Conservation (phyloP, 108 stramenopile species). For the Seminavis robusta region DNA sequence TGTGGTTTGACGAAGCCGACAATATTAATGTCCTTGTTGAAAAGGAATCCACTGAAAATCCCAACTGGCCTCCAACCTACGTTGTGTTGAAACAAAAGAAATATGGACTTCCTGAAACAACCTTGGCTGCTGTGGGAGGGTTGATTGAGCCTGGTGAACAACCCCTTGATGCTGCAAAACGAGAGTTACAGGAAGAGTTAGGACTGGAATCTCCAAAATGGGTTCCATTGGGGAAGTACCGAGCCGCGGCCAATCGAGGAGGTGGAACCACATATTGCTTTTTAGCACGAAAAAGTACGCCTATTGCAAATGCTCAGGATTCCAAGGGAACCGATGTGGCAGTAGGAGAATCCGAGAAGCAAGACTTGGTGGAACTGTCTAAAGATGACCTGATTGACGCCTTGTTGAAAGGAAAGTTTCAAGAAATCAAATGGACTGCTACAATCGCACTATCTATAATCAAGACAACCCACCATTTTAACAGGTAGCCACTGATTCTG, state of each 20-base stretch:
- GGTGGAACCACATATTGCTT: slow-evolving; percentile 60
- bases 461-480: too few relatives aligned
- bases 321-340: slow-evolving; percentile 11
- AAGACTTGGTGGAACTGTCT: slow-evolving; percentile 28
- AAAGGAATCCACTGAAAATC: slow-evolving; percentile 22
- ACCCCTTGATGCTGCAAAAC: slow-evolving; percentile 42
- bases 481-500: too few relatives aligned
- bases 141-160: slow-evolving; percentile 49
- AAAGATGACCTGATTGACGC: slow-evolving; percentile 24
- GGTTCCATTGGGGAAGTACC: slow-evolving; percentile 49
- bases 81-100: slow-evolving; percentile 50
- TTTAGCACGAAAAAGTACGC: slow-evolving; percentile 19
- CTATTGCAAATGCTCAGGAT: slow-evolving; percentile 8
- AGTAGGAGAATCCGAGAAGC: slow-evolving; percentile 45
- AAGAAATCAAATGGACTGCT: slow-evolving; percentile 71
- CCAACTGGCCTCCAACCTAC: too few relatives aligned
- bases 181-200: slow-evolving; percentile 64
- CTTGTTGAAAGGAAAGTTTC: slow-evolving; percentile 41
- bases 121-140: slow-evolving; percentile 49
- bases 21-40: slow-evolving; percentile 57
- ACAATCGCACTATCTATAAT: too few relatives aligned
- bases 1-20: slow-evolving; percentile 55
- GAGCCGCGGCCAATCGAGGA: slow-evolving; percentile 62
- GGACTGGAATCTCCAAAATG: slow-evolving; percentile 45
- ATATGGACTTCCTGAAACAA: slow-evolving; percentile 45